Evolutionary conservation across 2,329 filamentous ascomycete species (phyloP).

Genomic region (Leptographium radiaticola): DNA sequence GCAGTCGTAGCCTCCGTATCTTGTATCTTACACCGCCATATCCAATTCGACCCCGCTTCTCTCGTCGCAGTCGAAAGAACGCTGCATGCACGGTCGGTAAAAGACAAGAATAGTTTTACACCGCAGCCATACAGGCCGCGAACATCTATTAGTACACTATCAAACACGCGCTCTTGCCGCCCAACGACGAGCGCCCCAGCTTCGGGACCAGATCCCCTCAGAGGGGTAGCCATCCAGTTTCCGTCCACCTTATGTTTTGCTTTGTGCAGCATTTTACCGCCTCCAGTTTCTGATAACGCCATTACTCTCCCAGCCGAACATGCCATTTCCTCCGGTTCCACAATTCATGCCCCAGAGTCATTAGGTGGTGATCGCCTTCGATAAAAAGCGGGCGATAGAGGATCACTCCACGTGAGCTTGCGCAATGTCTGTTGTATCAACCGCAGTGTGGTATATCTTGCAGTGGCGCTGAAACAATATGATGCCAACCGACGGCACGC

Average conservation of each 20-base stretch:
- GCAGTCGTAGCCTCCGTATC: neutral
- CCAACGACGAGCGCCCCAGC: neutral
- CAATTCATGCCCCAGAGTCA: neutral
- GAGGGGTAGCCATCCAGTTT: neutral
- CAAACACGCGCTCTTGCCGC: neutral
- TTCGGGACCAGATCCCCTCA: neutral
- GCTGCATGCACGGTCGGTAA: neutral
- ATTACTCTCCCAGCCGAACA: neutral
- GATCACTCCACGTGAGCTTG: too few species aligned
- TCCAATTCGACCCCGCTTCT: neutral
- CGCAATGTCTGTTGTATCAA: neutral
- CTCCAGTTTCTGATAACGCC: conserved; percentile 1
- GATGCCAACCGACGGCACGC: neutral
- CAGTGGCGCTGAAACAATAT: neutral
- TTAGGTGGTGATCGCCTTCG: neutral
- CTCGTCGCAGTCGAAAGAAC: neutral
- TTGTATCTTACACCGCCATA: neutral
- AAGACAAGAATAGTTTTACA: neutral
- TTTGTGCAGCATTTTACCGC: neutral
- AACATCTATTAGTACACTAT: conserved; percentile 1
- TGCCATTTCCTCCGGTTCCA: neutral
- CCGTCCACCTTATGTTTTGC: neutral
- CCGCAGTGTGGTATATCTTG: neutral
- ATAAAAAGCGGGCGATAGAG: neutral
- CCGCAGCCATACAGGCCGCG: neutral